Evolutionary conservation across 768 basidiomycete genomes (phyloP).

Genomic region (Ramaria rubella): DNA sequence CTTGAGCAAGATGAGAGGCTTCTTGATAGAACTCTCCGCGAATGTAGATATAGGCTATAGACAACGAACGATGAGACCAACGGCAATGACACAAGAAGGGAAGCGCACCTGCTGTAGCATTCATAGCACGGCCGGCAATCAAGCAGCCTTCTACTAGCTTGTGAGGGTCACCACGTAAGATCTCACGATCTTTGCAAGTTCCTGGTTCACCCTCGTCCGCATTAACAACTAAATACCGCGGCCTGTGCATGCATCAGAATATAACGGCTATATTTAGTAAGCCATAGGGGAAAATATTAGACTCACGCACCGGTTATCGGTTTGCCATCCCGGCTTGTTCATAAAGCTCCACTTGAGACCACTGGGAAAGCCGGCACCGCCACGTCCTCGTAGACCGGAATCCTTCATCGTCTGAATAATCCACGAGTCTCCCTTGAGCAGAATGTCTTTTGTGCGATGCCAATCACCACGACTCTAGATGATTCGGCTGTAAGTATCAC

Average conservation of each 20-base stretch:
- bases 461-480: constrained; percentile 87
- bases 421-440: constrained; percentile 94
- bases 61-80: background rate
- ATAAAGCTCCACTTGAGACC: constrained; percentile 98
- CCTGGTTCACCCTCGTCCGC: constrained; percentile 99
- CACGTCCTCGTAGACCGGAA: constrained; percentile 90
- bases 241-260: constrained; percentile 37
- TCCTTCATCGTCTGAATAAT: constrained; percentile 96
- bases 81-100: background rate
- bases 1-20: constrained; percentile 88
- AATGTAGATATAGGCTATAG: constrained; percentile 95
- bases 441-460: constrained; percentile 96
- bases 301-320: constrained; percentile 72
- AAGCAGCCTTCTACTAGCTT: constrained; percentile 98
- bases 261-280: background rate
- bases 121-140: constrained; percentile 95
- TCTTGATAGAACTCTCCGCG: constrained; percentile 98
- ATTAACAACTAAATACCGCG: constrained; percentile 94
- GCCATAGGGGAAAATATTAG: too few relatives aligned
- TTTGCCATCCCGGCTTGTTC: constrained; percentile 99
- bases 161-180: constrained; percentile 95
- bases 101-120: constrained; percentile 60
- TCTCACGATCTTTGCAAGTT: constrained; percentile 98
- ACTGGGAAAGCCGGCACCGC: constrained; percentile 94
- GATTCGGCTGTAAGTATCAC: background rate